Conservation (phyloP, 2,329 filamentous ascomycete species). For the Trichoderma endophyticum region DNA sequence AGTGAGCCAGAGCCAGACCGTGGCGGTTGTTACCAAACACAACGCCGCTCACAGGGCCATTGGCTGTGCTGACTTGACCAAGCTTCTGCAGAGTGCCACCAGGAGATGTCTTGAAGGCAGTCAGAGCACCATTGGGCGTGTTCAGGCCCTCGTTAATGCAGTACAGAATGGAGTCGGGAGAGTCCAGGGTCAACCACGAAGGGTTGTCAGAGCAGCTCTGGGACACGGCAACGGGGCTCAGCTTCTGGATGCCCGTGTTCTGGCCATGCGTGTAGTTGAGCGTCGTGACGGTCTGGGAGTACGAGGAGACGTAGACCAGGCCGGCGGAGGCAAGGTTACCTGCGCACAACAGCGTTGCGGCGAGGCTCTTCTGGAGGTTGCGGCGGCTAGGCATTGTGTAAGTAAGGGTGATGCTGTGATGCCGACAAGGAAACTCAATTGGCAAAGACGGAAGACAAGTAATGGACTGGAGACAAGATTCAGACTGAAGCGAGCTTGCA, state of each 20-base stretch:
- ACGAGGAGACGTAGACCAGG: constrained; percentile 48
- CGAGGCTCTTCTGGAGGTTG: constrained; percentile 16
- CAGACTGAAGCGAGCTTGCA: background rate
- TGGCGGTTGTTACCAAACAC: constrained; percentile 41
- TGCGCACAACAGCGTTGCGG: constrained; percentile 19
- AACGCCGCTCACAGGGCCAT: constrained; percentile 44
- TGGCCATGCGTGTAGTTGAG: constrained; percentile 36
- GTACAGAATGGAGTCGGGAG: constrained; percentile 48
- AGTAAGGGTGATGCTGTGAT: background rate
- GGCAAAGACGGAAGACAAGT: background rate
- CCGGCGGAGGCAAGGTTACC: constrained; percentile 33
- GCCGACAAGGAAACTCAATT: background rate
- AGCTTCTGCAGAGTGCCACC: constrained; percentile 41
- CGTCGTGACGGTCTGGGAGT: constrained; percentile 48
- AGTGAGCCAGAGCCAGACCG: constrained; percentile 45
- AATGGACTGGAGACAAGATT: background rate
- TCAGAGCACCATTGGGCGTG: constrained; percentile 47
- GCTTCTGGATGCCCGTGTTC: constrained; percentile 27
- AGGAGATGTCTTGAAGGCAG: constrained; percentile 36
- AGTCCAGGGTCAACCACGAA: constrained; percentile 59
- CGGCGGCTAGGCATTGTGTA: constrained; percentile 7
- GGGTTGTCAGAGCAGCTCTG: constrained; percentile 52
- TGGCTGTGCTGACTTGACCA: constrained; percentile 32
- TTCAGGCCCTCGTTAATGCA: constrained; percentile 58
- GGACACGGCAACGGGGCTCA: constrained; percentile 42